Evolutionary conservation across 495 filamentous ascomycete genomes (phyloP).

Genomic region (Trichoderma parareesei): DNA sequence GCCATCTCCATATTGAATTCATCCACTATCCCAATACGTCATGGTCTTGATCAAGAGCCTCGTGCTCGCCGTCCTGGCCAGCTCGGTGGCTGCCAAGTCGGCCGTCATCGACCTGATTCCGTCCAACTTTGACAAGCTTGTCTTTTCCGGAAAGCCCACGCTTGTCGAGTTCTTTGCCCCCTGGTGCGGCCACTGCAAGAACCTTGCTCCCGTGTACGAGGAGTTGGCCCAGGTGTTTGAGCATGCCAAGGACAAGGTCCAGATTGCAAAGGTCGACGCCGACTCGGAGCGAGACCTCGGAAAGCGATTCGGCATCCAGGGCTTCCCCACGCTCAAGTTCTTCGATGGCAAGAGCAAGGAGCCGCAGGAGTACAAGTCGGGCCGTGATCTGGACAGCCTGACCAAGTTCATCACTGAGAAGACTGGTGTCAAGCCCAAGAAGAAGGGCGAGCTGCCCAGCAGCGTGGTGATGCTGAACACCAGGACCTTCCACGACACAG

Average conservation of each 20-base stretch:
- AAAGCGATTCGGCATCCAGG: conserved; percentile 77
- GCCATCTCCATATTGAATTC: not conserved
- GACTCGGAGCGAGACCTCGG: conserved; percentile 80
- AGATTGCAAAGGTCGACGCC: conserved; percentile 91
- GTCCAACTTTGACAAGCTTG: conserved; percentile 79
- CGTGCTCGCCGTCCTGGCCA: conserved; percentile 38
- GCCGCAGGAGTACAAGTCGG: conserved; percentile 77
- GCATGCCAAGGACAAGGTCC: conserved; percentile 70
- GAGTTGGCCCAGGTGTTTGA: conserved; percentile 73
- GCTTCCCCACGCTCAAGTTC: conserved; percentile 96
- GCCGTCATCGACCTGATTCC: conserved; percentile 83
- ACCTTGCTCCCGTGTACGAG: conserved; percentile 86
- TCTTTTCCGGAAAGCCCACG: conserved; percentile 88
- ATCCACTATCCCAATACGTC: not conserved
- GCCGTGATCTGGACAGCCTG: conserved; percentile 82
- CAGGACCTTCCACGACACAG: conserved; percentile 59
- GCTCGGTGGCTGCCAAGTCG: conserved; percentile 42
- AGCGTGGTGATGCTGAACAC: conserved; percentile 75
- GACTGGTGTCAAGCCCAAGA: conserved; percentile 75
- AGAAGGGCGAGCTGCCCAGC: conserved; percentile 59
- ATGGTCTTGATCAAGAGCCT: conserved; percentile 49
- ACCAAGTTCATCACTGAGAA: conserved; percentile 76
- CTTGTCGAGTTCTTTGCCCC: conserved; percentile 98
- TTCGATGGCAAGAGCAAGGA: conserved; percentile 94
- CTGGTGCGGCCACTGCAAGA: conserved; percentile 99